Conservation (phyloP, 441 rosid genomes). For the Mallotus repandus region DNA sequence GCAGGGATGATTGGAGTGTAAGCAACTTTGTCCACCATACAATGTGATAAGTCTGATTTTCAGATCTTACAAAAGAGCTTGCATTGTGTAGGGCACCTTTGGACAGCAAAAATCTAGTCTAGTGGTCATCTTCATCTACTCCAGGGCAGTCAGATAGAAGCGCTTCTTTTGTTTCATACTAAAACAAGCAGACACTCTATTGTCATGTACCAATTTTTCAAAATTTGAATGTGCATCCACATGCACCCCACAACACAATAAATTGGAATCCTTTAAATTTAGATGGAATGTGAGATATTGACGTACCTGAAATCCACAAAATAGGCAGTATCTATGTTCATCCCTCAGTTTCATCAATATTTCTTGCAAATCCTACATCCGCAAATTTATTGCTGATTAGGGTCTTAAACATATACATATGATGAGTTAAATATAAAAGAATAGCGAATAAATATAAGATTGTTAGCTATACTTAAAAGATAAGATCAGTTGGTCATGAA, state of each 20-base stretch:
- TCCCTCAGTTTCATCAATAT: conserved; percentile 74
- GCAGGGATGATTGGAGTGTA: not conserved
- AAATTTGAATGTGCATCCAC: not conserved
- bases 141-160: conserved; percentile 84
- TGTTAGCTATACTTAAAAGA: not conserved
- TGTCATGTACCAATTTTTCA: not conserved
- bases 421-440: not conserved
- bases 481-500: no score
- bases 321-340: conserved; percentile 72
- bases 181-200: conserved; percentile 26
- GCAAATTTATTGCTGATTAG: conserved; percentile 5
- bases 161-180: conserved; percentile 83
- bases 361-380: conserved; percentile 75
- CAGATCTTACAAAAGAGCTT: not conserved
- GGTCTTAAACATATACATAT: not conserved
- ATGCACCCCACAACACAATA: not conserved
- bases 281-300: not conserved
- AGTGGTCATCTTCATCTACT: conserved; percentile 79
- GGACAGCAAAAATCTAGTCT: conserved; percentile 17
- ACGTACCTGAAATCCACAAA: conserved; percentile 81
- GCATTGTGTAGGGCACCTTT: conserved; percentile 3
- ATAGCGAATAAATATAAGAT: not conserved
- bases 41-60: not conserved
- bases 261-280: not conserved
- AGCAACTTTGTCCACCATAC: not conserved